phyloP scores from a whole-genome alignment of 305 asterid genomes.

The Ilex paraguariensis region DNA sequence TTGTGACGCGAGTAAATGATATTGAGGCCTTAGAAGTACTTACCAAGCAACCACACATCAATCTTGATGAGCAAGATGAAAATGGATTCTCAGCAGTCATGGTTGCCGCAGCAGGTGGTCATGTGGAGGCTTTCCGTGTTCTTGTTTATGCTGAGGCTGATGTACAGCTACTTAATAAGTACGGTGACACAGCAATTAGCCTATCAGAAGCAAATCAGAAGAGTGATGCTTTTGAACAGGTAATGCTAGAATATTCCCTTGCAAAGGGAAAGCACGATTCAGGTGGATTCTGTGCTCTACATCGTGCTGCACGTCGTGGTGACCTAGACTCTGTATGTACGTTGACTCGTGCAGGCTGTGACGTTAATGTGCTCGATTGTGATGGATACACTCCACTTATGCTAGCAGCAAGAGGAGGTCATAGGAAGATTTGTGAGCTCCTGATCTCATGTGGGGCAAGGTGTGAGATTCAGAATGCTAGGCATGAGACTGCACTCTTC shows the following conservation, averaged over 20 bases:
- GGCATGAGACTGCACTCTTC: conserved; percentile 49
- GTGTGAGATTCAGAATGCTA: conserved; percentile 34
- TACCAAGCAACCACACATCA: conserved; percentile 31
- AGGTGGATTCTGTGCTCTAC: conserved; percentile 28
- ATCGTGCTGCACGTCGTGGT: conserved; percentile 35
- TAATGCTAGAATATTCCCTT: conserved; percentile 29
- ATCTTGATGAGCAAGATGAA: conserved; percentile 50
- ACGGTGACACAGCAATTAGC: conserved; percentile 52
- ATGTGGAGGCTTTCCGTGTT: conserved; percentile 45
- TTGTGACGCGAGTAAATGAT: conserved; percentile 48
- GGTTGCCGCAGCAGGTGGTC: conserved; percentile 53
- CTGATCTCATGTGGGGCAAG: conserved; percentile 43
- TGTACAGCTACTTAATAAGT: conserved; percentile 30
- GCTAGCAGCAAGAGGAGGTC: conserved; percentile 60
- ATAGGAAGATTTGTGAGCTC: conserved; percentile 46
- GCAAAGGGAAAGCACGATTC: conserved; percentile 12
- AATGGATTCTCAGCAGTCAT: conserved; percentile 55
- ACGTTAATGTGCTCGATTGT: conserved; percentile 30
- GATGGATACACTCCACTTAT: conserved; percentile 63
- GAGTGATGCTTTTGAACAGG: conserved; percentile 41
- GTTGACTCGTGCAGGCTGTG: conserved; percentile 19
- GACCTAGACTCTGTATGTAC: conserved; percentile 23
- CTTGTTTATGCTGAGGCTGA: conserved; percentile 57
- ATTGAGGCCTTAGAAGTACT: conserved; percentile 43
- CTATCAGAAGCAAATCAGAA: conserved; percentile 47